Base-by-base conservation (phyloP, 176 grass and related monocot species). In the Canna indica region DNA sequence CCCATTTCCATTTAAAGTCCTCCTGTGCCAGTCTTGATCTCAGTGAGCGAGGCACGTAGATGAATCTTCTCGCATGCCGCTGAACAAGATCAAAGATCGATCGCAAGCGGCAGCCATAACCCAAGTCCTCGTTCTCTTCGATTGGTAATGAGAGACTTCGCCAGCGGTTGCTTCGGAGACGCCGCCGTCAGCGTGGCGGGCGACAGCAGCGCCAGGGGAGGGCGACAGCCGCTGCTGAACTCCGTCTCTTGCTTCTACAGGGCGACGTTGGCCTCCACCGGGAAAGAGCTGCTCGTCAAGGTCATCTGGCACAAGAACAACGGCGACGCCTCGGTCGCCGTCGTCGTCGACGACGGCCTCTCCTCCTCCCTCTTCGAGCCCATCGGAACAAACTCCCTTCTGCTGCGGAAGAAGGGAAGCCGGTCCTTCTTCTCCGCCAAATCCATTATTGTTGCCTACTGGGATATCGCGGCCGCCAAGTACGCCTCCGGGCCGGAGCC, bases 381-480 rank as follows among this genome's bases (percentile, higher is more conserved):
- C 34, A 2, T 2, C 63, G 34, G 63, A 13, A 30, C 34, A 13
- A 66, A 36, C 10, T 26, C 0, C 35, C 63, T 39, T 33, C 33
- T 24, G 16, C 35, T 66, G 63, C 8, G 63, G 20, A 66, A 25
- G 33, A 66, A 24, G 20, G 32, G 63, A 9, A 36, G 63, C 34
- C 35, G 35, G 0, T 39, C 63, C 63, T 66, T 66, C 63, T 3
- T 39, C 63, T 10, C 13, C 63, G 33, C 20, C 18, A 38, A 25
- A 33, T 66, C 35, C 35, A 14, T 39, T 2, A n/a, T 41, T 22
- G 34, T 25, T 12, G 20, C 39, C 63, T 18, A 41, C 22, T 66
- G 63, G 63, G 63, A 66, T 14, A 12, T 66, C 18, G n/a, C 63
- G 8, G 34, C 63, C 63, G 32, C 63, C 34, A 66, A 36, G 63